Conservation (phyloP, 352 stramenopile species). For the Globisporangium middletonii region DNA sequence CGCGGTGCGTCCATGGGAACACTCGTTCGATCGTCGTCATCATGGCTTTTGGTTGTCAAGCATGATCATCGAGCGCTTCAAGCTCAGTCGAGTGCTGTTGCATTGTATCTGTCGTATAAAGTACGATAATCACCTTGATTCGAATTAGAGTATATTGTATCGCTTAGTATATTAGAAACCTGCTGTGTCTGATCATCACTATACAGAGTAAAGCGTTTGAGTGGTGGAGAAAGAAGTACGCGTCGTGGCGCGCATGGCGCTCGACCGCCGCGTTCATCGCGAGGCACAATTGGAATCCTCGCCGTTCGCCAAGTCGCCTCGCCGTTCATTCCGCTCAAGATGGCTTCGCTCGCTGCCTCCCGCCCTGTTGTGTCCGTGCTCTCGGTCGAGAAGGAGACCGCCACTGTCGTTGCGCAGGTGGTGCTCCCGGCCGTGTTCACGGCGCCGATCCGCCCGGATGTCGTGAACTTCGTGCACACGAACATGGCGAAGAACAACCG, state of each 20-base stretch:
- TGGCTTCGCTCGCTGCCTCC: slow-evolving; percentile 87
- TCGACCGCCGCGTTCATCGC: neutral
- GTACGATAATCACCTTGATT: too few species aligned
- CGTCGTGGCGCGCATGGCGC: neutral
- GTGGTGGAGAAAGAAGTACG: slow-evolving; percentile 4
- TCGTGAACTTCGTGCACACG: slow-evolving; percentile 99
- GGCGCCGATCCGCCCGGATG: slow-evolving; percentile 97
- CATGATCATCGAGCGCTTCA: neutral
- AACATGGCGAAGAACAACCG: slow-evolving; percentile 99
- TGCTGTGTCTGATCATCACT: neutral
- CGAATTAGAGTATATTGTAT: too few species aligned
- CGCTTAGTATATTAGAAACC: neutral
- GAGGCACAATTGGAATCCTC: slow-evolving; percentile 52
- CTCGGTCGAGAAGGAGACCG: slow-evolving; percentile 73
- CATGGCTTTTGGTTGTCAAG: neutral
- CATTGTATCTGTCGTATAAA: neutral
- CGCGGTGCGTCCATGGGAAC: slow-evolving; percentile 8
- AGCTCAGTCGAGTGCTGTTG: neutral
- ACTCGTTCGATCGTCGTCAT: neutral
- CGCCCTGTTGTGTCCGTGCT: slow-evolving; percentile 95
- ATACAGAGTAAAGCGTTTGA: neutral
- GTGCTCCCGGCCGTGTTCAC: slow-evolving; percentile 95
- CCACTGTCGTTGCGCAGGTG: slow-evolving; percentile 85
- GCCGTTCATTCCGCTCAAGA: slow-evolving; percentile 35
- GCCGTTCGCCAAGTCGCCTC: slow-evolving; percentile 46